phyloP scores from a whole-genome alignment of 768 basidiomycete genomes.

The Tylopilus felleus region DNA sequence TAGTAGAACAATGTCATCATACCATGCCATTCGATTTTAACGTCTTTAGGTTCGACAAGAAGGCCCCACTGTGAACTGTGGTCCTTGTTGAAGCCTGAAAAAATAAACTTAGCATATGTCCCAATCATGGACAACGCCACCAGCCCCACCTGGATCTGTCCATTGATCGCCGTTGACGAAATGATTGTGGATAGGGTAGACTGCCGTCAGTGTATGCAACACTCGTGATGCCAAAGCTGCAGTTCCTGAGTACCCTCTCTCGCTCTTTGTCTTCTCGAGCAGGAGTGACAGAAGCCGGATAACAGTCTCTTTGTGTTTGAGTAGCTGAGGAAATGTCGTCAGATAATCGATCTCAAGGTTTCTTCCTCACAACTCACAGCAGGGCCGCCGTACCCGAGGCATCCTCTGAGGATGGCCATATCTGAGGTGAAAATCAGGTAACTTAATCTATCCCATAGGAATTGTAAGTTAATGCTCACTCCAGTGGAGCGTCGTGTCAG shows the following conservation, averaged over 20 bases:
- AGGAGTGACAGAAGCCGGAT: conserved; percentile 61
- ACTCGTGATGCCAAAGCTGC: conserved; percentile 75
- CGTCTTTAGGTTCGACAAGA: conserved; percentile 72
- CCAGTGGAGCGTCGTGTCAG: conserved; percentile 91
- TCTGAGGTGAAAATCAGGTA: conserved; percentile 40
- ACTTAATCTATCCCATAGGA: background rate
- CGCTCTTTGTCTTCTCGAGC: conserved; percentile 77
- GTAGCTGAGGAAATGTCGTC: conserved; percentile 43
- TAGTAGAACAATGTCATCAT: background rate
- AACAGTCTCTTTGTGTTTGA: conserved; percentile 66
- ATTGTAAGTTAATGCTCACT: conserved; percentile 46
- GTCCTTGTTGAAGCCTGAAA: conserved; percentile 55
- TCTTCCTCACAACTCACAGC: conserved; percentile 40
- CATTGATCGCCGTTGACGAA: conserved; percentile 84
- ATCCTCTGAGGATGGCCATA: conserved; percentile 77
- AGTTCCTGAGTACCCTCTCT: conserved; percentile 82
- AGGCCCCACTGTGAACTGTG: conserved; percentile 78
- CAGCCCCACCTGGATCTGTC: conserved; percentile 61
- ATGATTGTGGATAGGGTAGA: conserved; percentile 74
- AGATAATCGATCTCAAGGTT: background rate
- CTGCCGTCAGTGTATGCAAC: conserved; percentile 67
- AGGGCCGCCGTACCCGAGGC: conserved; percentile 69
- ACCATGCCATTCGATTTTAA: conserved; percentile 89
- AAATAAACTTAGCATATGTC: background rate
- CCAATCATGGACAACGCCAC: conserved; percentile 3